Conservation (phyloP, 176 grass and related monocot genomes). For the Carex parvula region DNA sequence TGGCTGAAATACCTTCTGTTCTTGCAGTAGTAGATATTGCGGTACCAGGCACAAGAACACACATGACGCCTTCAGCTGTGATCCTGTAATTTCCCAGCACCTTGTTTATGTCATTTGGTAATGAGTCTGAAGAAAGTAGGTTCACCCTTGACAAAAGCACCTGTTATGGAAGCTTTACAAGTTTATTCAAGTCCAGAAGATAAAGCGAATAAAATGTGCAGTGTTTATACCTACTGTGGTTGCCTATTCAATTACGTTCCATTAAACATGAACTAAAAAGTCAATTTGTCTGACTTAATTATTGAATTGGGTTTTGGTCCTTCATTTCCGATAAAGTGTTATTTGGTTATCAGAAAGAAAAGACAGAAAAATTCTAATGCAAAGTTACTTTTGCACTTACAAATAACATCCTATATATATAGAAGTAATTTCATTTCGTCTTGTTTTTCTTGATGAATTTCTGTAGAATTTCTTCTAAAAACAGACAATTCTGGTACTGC, state of each 20-base stretch:
- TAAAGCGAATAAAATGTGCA: neutral
- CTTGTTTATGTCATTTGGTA: slow-evolving; percentile 22
- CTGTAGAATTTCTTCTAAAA: neutral
- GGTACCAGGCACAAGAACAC: slow-evolving; percentile 65
- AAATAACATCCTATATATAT: neutral
- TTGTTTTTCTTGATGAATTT: neutral
- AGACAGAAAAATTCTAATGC: neutral
- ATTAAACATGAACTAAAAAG: neutral
- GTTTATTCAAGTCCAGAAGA: neutral
- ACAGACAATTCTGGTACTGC: neutral
- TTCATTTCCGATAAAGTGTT: neutral
- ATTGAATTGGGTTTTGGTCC: neutral
- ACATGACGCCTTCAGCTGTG: slow-evolving; percentile 69
- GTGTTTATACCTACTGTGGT: neutral
- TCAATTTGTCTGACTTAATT: neutral
- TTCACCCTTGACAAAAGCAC: slow-evolving; percentile 66
- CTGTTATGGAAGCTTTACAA: slow-evolving; percentile 20
- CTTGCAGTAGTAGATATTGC: slow-evolving; percentile 41
- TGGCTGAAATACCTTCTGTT: slow-evolving; percentile 44
- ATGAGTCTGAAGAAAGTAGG: slow-evolving; percentile 44
- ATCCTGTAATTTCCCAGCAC: slow-evolving; percentile 43
- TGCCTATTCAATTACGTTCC: neutral
- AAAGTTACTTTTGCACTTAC: neutral
- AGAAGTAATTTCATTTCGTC: neutral
- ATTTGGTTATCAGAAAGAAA: neutral